Percentiles rank a stretch among this genome's conserved stretches.
phyloP scores from a whole-genome alignment of 495 filamentous ascomycete genomes.

The Penicillium macrosclerotiorum region DNA sequence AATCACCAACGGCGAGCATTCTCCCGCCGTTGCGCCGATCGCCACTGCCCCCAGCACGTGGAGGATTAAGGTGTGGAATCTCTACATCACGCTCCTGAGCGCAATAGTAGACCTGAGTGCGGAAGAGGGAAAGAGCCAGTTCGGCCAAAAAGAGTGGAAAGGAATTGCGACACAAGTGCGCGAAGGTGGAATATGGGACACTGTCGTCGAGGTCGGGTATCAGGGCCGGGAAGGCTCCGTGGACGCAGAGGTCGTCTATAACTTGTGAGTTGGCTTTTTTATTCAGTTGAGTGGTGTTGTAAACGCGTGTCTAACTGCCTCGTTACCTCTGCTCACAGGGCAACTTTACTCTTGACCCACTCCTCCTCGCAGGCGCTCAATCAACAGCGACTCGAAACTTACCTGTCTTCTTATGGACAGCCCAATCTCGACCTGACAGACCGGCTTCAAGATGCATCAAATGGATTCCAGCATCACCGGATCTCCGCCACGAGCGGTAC shows the following conservation, averaged over 20 bases:
- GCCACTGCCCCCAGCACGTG: conserved; percentile 69
- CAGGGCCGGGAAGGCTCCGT: conserved; percentile 83
- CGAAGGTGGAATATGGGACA: conserved; percentile 88
- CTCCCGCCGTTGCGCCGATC: conserved; percentile 59
- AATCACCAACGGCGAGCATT: conserved; percentile 34
- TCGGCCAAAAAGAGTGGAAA: conserved; percentile 83
- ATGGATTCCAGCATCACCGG: conserved; percentile 18
- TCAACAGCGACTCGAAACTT: conserved; percentile 85
- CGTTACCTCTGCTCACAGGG: no score
- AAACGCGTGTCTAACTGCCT: no score
- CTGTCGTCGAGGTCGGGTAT: conserved; percentile 82
- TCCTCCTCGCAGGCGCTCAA: conserved; percentile 77
- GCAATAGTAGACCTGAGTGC: conserved; percentile 81
- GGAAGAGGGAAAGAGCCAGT: conserved; percentile 85
- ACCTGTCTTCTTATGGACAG: conserved; percentile 72
- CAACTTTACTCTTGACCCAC: conserved; percentile 83
- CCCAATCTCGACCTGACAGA: conserved; percentile 66
- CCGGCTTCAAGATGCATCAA: conserved; percentile 45
- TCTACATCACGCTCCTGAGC: conserved; percentile 91
- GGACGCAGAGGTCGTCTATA: conserved; percentile 92
- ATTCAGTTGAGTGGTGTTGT: no score
- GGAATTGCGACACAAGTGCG: conserved; percentile 74
- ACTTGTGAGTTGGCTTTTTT: conserved; percentile 81
- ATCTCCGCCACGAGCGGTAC: conserved; percentile 55
- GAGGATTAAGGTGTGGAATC: conserved; percentile 92